Conservation (phyloP, 352 stramenopile species). For the Pythium dissimile region DNA sequence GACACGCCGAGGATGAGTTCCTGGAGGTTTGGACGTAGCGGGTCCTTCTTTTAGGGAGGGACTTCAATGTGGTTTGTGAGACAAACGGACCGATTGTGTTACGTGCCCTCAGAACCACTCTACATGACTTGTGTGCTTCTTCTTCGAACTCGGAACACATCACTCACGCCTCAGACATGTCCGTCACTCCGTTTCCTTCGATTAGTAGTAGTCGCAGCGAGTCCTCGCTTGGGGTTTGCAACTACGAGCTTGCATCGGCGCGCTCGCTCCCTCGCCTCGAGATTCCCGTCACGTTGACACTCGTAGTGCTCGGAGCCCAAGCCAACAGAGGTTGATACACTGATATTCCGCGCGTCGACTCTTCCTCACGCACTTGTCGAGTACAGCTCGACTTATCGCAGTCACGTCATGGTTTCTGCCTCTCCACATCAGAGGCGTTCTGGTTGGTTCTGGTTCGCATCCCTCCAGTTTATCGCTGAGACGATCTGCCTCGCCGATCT, state of each 20-base stretch:
- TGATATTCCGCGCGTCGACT: not conserved
- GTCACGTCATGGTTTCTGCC: constrained; percentile 18
- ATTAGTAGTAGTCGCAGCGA: not conserved
- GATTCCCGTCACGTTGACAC: constrained; percentile 12
- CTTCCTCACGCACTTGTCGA: constrained; percentile 8
- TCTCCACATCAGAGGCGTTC: not conserved
- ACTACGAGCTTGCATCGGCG: constrained; percentile 11
- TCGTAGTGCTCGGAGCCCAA: not conserved
- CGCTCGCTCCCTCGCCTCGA: constrained; percentile 5
- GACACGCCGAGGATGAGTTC: too few relatives aligned
- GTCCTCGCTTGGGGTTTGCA: not conserved
- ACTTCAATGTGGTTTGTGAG: too few relatives aligned
- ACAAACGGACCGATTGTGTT: too few relatives aligned
- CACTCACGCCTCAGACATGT: too few relatives aligned
- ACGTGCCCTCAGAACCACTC: too few relatives aligned
- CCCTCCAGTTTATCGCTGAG: constrained; percentile 11
- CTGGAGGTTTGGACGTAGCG: too few relatives aligned
- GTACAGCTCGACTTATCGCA: not conserved
- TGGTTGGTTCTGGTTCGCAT: constrained; percentile 18
- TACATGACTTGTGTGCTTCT: too few relatives aligned
- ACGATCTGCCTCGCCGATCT: constrained; percentile 18
- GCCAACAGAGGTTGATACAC: constrained; percentile 1
- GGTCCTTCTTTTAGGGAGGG: too few relatives aligned
- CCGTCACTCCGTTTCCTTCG: not conserved
- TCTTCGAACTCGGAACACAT: too few relatives aligned